phyloP scores from a whole-genome alignment of 768 basidiomycete species.

The Boletus tylopilopsis region DNA sequence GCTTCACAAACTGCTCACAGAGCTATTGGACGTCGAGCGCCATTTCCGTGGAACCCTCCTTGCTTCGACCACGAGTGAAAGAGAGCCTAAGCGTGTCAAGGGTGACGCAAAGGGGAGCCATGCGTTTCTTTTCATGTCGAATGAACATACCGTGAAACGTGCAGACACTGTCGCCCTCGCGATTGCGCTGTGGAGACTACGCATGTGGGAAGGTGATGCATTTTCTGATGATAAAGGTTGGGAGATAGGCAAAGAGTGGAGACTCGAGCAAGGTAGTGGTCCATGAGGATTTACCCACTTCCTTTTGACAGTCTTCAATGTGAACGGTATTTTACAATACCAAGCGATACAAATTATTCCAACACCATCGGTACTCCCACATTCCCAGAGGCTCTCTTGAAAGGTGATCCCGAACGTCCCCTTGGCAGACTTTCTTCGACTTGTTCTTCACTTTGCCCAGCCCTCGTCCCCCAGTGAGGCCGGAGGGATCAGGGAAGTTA shows the following conservation, averaged over 20 bases:
- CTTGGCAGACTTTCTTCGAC: no score
- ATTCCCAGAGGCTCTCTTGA: conserved; percentile 18
- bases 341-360: conserved; percentile 30
- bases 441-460: no score
- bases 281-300: not conserved
- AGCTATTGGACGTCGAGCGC: conserved; percentile 48
- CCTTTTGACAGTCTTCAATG: not conserved
- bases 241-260: conserved; percentile 33
- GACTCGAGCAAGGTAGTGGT: conserved; percentile 14
- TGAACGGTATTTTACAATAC: not conserved
- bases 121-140: conserved; percentile 63
- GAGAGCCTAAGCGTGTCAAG: not conserved
- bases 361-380: conserved; percentile 41
- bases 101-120: conserved; percentile 53
- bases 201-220: conserved; percentile 65
- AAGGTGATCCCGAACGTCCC: no score
- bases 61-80: not conserved
- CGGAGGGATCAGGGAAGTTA: no score
- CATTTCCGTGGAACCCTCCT: conserved; percentile 13
- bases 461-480: no score
- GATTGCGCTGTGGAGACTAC: conserved; percentile 73
- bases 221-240: conserved; percentile 30
- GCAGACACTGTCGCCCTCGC: conserved; percentile 64
- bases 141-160: conserved; percentile 42
- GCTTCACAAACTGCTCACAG: conserved; percentile 45